phyloP scores from a whole-genome alignment of 2,329 filamentous ascomycete species.

The Bipolaris zeicola region DNA sequence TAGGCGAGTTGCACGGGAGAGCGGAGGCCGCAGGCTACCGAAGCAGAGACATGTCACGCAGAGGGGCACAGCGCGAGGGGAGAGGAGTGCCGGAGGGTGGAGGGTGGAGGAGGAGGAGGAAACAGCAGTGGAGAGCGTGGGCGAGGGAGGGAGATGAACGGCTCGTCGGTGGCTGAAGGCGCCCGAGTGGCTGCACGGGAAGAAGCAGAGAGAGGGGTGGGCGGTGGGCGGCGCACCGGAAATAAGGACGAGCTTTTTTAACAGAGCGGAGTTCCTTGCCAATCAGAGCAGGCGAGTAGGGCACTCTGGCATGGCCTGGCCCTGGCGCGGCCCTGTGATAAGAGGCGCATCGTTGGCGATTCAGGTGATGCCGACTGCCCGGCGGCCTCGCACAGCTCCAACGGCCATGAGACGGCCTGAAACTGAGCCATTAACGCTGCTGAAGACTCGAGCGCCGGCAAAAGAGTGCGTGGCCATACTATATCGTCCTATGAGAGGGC shows the following conservation, averaged over 20 bases:
- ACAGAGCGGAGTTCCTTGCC: conserved; percentile 25
- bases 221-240: conserved; percentile 15
- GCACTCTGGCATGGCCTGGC: background rate
- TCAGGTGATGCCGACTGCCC: conserved; percentile 7
- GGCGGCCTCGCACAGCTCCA: background rate
- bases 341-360: conserved; percentile 7
- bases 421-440: background rate
- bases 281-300: conserved; percentile 17
- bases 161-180: conserved; percentile 13
- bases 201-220: conserved; percentile 5
- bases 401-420: conserved; percentile 1
- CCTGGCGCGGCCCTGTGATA: conserved; percentile 3
- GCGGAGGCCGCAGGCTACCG: conserved; percentile 9
- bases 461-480: background rate
- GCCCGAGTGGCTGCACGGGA: conserved; percentile 3
- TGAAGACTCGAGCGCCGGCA: background rate
- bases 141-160: conserved; percentile 4
- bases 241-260: conserved; percentile 23
- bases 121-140: conserved; percentile 6
- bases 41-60: conserved; percentile 6
- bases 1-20: conserved; percentile 12
- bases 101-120: background rate
- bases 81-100: background rate
- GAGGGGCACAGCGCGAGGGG: background rate
- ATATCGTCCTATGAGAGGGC: background rate